phyloP scores from a whole-genome alignment of 148 eudicot genomes.

The Bassia scoparia region DNA sequence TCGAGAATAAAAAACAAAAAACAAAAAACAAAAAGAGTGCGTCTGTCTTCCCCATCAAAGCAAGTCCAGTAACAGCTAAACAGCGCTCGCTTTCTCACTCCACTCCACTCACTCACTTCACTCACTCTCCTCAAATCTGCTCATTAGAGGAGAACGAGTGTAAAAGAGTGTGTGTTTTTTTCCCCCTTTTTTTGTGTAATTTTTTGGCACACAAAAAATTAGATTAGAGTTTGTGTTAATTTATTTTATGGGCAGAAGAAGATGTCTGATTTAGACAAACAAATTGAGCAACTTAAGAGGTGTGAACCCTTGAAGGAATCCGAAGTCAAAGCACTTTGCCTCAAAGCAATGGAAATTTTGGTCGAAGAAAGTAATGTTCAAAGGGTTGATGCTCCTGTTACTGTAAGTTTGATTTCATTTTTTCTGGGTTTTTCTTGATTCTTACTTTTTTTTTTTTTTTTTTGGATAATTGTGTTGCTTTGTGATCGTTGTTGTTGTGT shows the following conservation, averaged over 20 bases:
- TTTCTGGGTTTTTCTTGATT: not conserved
- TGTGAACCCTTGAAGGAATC: constrained; percentile 81
- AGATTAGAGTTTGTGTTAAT: not conserved
- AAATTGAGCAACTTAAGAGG: constrained; percentile 82
- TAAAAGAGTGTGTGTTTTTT: too few species aligned
- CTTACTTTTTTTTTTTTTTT: not conserved
- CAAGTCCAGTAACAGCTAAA: not conserved
- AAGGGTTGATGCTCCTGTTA: constrained; percentile 90
- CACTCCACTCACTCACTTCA: not conserved
- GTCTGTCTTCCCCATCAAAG: not conserved
- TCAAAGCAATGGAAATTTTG: constrained; percentile 87
- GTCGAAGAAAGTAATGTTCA: constrained; percentile 91
- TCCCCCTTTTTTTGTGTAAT: not conserved
- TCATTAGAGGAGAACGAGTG: not conserved
- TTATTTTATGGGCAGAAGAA: not conserved
- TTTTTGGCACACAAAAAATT: not conserved
- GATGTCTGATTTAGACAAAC: constrained; percentile 92
- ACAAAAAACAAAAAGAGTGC: not conserved
- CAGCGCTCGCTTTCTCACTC: not conserved
- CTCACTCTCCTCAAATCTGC: constrained; percentile 10
- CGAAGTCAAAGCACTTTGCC: constrained; percentile 77
- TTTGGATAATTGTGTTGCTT: not conserved
- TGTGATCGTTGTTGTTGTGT: not conserved
- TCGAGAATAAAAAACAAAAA: too few species aligned
- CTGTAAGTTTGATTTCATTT: constrained; percentile 41